A percentile compares a stretch with the other conserved stretches of the same genome.
Evolutionary conservation across 202 grass and related monocot species (phyloP).

Genomic region (Brachypodium distachyon): DNA sequence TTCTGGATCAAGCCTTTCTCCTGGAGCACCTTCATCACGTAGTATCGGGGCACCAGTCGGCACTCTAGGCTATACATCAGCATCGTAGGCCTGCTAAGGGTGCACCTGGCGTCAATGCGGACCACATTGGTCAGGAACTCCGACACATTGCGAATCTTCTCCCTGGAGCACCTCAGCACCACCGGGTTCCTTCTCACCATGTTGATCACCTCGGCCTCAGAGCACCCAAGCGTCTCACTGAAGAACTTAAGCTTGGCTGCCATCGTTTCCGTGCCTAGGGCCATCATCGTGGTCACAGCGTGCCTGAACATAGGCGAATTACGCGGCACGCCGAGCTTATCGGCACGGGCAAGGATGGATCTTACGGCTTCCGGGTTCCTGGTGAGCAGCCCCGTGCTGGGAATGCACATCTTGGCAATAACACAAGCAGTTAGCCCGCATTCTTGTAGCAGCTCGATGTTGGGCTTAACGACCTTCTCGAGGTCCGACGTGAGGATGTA

Average conservation of each 20-base stretch:
- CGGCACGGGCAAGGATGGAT: not conserved
- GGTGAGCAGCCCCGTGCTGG: slow-evolving; percentile 15
- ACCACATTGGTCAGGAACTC: slow-evolving; percentile 28
- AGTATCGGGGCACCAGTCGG: slow-evolving; percentile 30
- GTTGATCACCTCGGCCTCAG: slow-evolving; percentile 21
- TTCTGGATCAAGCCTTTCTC: slow-evolving; percentile 1
- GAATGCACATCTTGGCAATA: not conserved
- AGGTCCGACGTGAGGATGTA: slow-evolving; percentile 16
- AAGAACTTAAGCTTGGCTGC: slow-evolving; percentile 34
- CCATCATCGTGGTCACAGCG: not conserved
- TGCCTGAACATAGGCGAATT: slow-evolving; percentile 23
- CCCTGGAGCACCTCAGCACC: slow-evolving; percentile 7
- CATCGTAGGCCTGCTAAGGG: not conserved
- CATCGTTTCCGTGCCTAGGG: not conserved
- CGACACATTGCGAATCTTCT: not conserved
- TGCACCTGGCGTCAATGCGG: not conserved
- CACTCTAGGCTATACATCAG: slow-evolving; percentile 22
- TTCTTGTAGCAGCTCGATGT: slow-evolving; percentile 27
- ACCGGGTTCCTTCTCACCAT: slow-evolving; percentile 8
- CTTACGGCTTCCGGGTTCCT: not conserved
- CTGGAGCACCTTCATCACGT: slow-evolving; percentile 26
- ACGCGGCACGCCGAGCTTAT: slow-evolving; percentile 26
- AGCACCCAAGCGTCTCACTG: slow-evolving; percentile 20
- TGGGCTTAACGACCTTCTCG: slow-evolving; percentile 27
- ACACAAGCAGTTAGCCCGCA: not conserved